Percentiles rank a stretch among this genome's conserved stretches.
phyloP scores from a whole-genome alignment of 1,139 yeast genomes.

The Blastobotrys petasosporus region DNA sequence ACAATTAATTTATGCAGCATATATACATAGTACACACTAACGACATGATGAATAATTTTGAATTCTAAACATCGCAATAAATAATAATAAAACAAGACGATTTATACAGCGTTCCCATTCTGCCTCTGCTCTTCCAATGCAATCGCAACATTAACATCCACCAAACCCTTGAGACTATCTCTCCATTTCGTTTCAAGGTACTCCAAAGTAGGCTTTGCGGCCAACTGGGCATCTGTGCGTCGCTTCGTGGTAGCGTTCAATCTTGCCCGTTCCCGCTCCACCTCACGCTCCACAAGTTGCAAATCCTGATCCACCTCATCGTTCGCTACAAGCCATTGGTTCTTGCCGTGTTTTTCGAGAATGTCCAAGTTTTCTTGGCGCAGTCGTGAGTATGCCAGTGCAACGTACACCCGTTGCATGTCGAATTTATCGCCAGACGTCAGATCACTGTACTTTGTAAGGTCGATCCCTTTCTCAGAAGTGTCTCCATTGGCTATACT shows the following conservation, averaged over 20 bases:
- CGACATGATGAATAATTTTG: no score
- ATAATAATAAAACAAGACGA: no score
- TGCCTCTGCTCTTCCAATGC: no score
- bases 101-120: no score
- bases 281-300: constrained; percentile 20
- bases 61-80: no score
- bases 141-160: constrained; percentile 28
- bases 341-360: constrained; percentile 28
- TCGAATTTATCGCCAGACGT: constrained; percentile 13
- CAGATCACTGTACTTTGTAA: constrained; percentile 23
- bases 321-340: constrained; percentile 33
- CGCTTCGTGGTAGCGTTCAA: constrained; percentile 23
- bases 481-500: constrained; percentile 25
- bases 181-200: constrained; percentile 28
- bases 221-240: constrained; percentile 24
- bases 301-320: constrained; percentile 27
- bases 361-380: constrained; percentile 29
- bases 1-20: no score
- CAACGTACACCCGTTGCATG: constrained; percentile 24
- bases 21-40: no score
- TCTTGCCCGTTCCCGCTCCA: constrained; percentile 18
- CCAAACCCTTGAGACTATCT: constrained; percentile 22
- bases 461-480: constrained; percentile 31
- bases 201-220: constrained; percentile 22
- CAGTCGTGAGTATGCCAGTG: constrained; percentile 27